Evolutionary conservation across 208 protist species (phyloP), one percentile per base, ranked within the genome.

Genomic region (Plasmodiophora brassicae): DNA sequence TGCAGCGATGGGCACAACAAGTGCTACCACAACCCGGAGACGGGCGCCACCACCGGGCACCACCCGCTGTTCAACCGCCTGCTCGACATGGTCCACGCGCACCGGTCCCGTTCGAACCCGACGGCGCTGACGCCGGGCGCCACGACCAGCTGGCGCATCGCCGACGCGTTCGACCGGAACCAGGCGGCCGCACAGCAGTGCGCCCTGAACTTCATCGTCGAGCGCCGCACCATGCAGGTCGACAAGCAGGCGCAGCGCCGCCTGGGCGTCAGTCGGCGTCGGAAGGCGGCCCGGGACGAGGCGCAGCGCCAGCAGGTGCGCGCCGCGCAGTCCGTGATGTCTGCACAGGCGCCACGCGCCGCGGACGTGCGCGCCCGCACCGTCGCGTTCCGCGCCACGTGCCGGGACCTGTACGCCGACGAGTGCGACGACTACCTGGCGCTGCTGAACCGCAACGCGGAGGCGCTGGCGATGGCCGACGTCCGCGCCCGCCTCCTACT

Each of bases 11-110:
- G 32, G 5, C 10, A 78, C 20, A 78, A n/a, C 32, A 78, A 44
- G 65, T 78, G 5, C 65, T 78, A 78, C 41, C 41, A 38, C 65
- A 78, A 78, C n/a, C 65, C 65, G 65, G n/a, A 78, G n/a, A 78
- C 65, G n/a, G 65, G 65, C 5, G n/a, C 5, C 10, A 38, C n/a
- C 10, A 5, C 32, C 32, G 65, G 65, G 5, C 14, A 8, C 32
- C 65, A 78, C 65, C 65, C 65, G 5, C n/a, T 78, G 14, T 78
- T n/a, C 32, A 78, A 78, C 41, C 65, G 65, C 65, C 5, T 78
- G 5, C 65, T 78, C 41, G 65, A 78, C 41, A 5, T 78, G 14
- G n/a, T 78, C 5, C 65, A 78, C 41, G 10, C 41, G n/a, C 65
- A 78, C n/a, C 5, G 65, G 41, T 38, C 65, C 20, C 20, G 5